Evolutionary conservation across 2,329 filamentous ascomycete species (phyloP).

Genomic region (Trichoderma sp.): DNA sequence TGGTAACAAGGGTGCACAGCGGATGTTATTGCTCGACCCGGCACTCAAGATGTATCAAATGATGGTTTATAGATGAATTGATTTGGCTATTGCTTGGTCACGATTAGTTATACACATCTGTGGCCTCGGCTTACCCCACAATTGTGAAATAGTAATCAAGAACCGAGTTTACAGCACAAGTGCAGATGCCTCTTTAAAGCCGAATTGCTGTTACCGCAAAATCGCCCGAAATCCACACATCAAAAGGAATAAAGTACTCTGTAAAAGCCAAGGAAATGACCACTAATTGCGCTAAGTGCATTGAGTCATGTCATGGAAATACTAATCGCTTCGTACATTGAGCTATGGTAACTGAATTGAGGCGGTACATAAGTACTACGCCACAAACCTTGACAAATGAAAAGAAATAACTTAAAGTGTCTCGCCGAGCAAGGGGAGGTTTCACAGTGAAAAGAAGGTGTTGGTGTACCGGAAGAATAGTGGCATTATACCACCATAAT

Average conservation of each 20-base stretch:
- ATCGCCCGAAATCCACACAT: not conserved
- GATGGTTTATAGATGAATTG: not conserved
- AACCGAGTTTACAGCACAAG: not conserved
- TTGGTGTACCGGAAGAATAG: no score
- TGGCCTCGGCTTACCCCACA: not conserved
- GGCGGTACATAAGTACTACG: no score
- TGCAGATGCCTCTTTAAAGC: not conserved
- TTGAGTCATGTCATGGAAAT: not conserved
- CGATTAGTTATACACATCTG: not conserved
- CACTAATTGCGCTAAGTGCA: not conserved
- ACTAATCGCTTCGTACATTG: no score
- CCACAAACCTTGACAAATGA: no score
- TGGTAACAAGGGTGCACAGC: not conserved
- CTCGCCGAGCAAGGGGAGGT: no score
- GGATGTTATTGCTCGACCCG: fast-evolving
- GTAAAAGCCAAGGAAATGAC: not conserved
- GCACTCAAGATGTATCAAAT: not conserved
- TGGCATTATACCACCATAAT: no score
- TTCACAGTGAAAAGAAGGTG: no score
- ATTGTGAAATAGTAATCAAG: not conserved
- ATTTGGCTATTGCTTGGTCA: not conserved
- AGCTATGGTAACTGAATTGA: no score
- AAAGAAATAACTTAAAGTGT: no score
- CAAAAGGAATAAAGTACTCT: not conserved
- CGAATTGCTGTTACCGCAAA: not conserved